Conservation (phyloP, 2,329 filamentous ascomycete genomes). For the Penicillium decumbens region DNA sequence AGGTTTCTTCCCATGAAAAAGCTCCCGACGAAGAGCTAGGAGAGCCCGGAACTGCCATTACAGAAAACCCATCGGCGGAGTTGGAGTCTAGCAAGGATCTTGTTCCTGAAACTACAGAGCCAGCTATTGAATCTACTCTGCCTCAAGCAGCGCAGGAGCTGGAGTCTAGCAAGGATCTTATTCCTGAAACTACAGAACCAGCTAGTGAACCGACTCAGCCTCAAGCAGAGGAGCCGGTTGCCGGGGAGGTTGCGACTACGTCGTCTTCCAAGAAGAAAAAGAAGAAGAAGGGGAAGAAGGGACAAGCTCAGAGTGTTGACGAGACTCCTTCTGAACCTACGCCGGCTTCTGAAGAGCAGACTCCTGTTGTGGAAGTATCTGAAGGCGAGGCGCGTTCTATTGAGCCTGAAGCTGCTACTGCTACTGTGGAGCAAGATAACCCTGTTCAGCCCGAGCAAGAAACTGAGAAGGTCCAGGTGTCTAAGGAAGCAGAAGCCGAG, state of each 20-base stretch:
- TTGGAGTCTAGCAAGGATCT: no score
- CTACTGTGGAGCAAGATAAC: neutral
- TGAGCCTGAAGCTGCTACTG: conserved; percentile 2
- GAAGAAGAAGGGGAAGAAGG: conserved; percentile 37
- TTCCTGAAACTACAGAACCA: neutral
- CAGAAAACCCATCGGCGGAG: conserved; percentile 4
- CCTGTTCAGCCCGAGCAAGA: conserved; percentile 3
- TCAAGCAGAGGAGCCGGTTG: conserved; percentile 8
- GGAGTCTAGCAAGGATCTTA: no score
- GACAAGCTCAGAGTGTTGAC: conserved; percentile 14
- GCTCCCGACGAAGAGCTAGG: neutral
- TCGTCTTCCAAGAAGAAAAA: conserved; percentile 28
- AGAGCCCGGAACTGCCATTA: conserved; percentile 16
- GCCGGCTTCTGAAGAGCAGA: conserved; percentile 9
- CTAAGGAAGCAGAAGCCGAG: conserved; percentile 4
- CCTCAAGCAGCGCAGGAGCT: neutral
- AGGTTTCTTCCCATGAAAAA: conserved; percentile 6
- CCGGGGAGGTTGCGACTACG: conserved; percentile 14
- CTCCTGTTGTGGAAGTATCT: conserved; percentile 1
- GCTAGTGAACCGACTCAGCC: conserved; percentile 4
- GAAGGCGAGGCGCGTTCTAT: conserved; percentile 6
- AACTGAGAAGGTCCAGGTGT: neutral
- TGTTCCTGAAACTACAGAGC: no score
- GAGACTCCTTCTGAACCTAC: conserved; percentile 13
- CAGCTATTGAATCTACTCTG: conserved; percentile 3